Percentiles rank a stretch among this genome's conserved stretches.
phyloP scores from a whole-genome alignment of 2,329 filamentous ascomycete genomes.

The Myriosclerotinia scirpicola region DNA sequence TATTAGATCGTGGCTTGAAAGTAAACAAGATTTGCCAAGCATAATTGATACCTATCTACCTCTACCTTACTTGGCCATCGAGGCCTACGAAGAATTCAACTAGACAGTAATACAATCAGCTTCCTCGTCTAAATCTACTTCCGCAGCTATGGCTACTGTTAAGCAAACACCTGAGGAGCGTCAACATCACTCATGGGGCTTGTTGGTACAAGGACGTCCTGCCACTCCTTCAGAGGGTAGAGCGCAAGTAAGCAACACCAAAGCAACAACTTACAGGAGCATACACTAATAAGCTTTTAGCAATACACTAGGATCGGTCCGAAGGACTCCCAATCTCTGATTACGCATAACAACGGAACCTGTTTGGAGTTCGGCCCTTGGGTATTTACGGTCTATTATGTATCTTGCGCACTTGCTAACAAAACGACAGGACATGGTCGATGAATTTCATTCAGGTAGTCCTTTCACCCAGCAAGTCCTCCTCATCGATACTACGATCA shows the following conservation, averaged over 20 bases:
- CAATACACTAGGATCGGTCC: constrained; percentile 19
- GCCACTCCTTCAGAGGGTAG: constrained; percentile 35
- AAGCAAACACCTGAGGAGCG: constrained; percentile 2
- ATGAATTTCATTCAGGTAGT: constrained; percentile 25
- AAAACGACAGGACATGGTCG: constrained; percentile 29
- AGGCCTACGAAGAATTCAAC: background rate
- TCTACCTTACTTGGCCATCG: background rate
- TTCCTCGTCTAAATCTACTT: background rate
- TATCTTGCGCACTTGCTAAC: constrained; percentile 16
- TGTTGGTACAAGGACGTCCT: constrained; percentile 34
- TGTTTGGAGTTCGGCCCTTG: constrained; percentile 22
- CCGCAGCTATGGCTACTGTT: constrained; percentile 16
- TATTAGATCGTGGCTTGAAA: background rate
- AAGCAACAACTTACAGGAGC: background rate
- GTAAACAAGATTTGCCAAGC: background rate
- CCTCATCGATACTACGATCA: constrained; percentile 30
- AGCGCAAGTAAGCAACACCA: constrained; percentile 31
- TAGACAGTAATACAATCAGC: background rate
- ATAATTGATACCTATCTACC: background rate
- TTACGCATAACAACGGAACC: constrained; percentile 21
- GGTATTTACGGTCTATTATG: constrained; percentile 25
- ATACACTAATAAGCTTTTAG: constrained; percentile 3
- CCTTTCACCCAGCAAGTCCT: constrained; percentile 32
- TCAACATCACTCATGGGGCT: constrained; percentile 30
- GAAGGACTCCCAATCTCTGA: constrained; percentile 10